A percentile compares a stretch with the other conserved stretches of the same genome.
phyloP scores from a whole-genome alignment of 306 rosid genomes.

The Cicer judaicum region DNA sequence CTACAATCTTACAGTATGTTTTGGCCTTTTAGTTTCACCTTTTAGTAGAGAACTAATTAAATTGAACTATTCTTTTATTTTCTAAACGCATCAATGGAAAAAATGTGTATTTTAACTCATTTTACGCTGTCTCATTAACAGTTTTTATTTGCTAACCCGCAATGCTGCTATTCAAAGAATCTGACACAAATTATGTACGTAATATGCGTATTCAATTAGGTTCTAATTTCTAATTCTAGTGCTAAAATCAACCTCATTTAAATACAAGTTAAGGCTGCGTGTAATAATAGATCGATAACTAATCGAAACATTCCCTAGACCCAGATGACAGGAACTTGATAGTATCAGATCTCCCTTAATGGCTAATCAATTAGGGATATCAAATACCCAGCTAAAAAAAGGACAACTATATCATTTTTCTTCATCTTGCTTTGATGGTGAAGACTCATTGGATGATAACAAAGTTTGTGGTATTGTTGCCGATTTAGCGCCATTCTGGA shows the following conservation, averaged over 20 bases:
- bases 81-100: neutral
- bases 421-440: constrained; percentile 60
- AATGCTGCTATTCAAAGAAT: neutral
- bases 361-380: constrained; percentile 1
- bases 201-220: neutral
- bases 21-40: neutral
- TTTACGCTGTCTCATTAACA: neutral
- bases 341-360: neutral
- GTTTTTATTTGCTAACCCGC: neutral
- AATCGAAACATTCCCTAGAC: neutral
- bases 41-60: neutral
- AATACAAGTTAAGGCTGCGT: neutral
- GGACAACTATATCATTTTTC: constrained; percentile 63
- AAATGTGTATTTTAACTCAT: neutral
- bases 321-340: neutral
- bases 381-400: constrained; percentile 68
- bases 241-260: neutral
- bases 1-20: neutral
- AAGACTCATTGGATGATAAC: constrained; percentile 41
- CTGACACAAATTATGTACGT: constrained; percentile 19
- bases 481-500: constrained; percentile 52
- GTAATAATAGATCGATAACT: neutral
- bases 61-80: too few relatives aligned
- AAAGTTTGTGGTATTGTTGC: constrained; percentile 36
- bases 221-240: neutral